Evolutionary conservation across 2,329 filamentous ascomycete species (phyloP), one percentile per base, ranked within the genome.

Genomic region (Penicillium sp.): DNA sequence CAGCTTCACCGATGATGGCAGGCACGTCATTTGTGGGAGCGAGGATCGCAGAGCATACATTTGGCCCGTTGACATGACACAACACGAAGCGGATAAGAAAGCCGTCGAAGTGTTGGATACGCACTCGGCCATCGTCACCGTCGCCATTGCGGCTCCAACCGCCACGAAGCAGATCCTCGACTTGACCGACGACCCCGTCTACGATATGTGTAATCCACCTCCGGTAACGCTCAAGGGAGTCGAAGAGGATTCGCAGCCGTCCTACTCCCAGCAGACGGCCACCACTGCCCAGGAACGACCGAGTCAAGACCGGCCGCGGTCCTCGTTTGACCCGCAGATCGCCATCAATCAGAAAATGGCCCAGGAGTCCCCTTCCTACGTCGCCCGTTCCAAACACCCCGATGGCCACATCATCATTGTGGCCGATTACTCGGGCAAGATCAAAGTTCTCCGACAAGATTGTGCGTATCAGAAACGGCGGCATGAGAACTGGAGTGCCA

Each of bases 371-470:
- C 87, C 90, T 0, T 82, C 84, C 0, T 95, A 94, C 60, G 69
- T 90, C 33, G 79, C 88, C 9, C 83, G 90, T 12, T 85, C 84
- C 5, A 79, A 78, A 12, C 93, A 98, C 64, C 73, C 76, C 11
- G 83, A 84, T 51, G 93, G 93, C 26, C 88, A 95, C 60, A 96
- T 98, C 53, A 84, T 98, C 47, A 81, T 97, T 43, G 95, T 91
- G 0, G 88, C 90, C 1, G 91, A 96, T 65, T 88, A 89, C 59
- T 83, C 82, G 0, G 93, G 93, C 33, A 81, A 83, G 26, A 93
- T 98, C 71, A 96, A 96, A 65, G 86, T 97, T 0, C 96, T 96
- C 64, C 82, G 93, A 18, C 91, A 97, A 67, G 93, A 98, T 65
- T 96, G 91, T 64, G 93, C 91, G 0, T 88, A 80, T 58, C 70